A percentile compares a stretch with the other conserved stretches of the same genome.
phyloP scores from a whole-genome alignment of 129 eudicot genomes.

The Flaveria ramosissima region DNA sequence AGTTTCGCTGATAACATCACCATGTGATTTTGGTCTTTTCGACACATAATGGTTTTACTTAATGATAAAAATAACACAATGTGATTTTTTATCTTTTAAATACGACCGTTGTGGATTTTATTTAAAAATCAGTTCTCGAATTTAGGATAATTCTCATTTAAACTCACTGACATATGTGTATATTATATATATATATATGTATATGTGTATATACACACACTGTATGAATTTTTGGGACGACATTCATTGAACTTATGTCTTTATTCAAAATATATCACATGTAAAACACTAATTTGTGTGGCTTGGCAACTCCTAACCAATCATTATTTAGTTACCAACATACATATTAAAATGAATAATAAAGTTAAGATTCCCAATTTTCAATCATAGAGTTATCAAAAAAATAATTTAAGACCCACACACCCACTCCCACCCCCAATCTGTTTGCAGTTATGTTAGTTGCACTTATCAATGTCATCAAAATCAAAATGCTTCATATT shows the following conservation, averaged over 20 bases:
- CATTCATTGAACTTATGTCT: not conserved
- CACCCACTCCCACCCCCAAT: conserved; percentile 11
- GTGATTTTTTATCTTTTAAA: too few relatives aligned
- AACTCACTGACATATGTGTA: too few relatives aligned
- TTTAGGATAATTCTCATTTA: too few relatives aligned
- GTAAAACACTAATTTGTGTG: conserved; percentile 22
- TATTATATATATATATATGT: too few relatives aligned
- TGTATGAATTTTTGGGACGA: too few relatives aligned
- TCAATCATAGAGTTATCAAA: conserved; percentile 30
- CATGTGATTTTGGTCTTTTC: too few relatives aligned
- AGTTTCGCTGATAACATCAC: too few relatives aligned
- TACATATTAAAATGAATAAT: conserved; percentile 17
- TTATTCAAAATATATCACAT: conserved; percentile 2
- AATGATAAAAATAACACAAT: too few relatives aligned
- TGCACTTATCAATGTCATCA: conserved; percentile 2
- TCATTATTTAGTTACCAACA: conserved; percentile 34
- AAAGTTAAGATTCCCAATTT: conserved; percentile 21
- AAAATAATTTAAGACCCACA: conserved; percentile 30
- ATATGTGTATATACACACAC: too few relatives aligned
- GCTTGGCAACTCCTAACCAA: conserved; percentile 38
- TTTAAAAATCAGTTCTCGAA: too few relatives aligned
- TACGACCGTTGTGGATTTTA: too few relatives aligned
- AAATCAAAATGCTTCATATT: not conserved
- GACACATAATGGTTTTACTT: too few relatives aligned
- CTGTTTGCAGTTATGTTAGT: conserved; percentile 36